Evolutionary conservation across 495 filamentous ascomycete species (phyloP).

Genomic region (Neurospora sp.): DNA sequence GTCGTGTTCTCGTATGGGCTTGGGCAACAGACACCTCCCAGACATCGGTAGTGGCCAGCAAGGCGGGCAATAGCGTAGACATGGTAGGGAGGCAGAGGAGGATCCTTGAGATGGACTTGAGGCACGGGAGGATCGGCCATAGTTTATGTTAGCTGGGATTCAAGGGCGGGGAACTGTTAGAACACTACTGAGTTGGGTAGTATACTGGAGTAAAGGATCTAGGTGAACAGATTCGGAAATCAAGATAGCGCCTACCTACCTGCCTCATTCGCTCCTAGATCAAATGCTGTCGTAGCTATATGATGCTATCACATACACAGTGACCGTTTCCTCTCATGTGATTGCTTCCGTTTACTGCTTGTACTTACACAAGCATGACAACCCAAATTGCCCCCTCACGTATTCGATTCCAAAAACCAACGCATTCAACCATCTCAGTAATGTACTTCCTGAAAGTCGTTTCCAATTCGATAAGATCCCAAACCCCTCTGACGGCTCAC

Average conservation of each 20-base stretch:
- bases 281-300: neutral
- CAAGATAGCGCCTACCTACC: neutral
- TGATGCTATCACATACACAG: neutral
- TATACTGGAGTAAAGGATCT: neutral
- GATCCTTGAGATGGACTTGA: neutral
- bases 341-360: neutral
- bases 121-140: neutral
- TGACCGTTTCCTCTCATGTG: neutral
- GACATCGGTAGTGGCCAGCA: neutral
- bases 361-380: neutral
- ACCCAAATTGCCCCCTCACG: neutral
- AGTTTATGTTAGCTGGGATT: neutral
- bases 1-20: neutral
- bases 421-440: neutral
- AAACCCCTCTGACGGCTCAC: neutral
- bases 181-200: neutral
- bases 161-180: neutral
- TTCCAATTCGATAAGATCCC: neutral
- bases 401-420: neutral
- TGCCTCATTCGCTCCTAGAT: neutral
- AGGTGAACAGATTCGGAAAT: neutral
- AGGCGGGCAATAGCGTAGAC: neutral
- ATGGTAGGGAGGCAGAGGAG: neutral
- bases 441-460: neutral
- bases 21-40: neutral